phyloP scores from a whole-genome alignment of 2,329 filamentous ascomycete genomes.

The Mariannaea elegans region DNA sequence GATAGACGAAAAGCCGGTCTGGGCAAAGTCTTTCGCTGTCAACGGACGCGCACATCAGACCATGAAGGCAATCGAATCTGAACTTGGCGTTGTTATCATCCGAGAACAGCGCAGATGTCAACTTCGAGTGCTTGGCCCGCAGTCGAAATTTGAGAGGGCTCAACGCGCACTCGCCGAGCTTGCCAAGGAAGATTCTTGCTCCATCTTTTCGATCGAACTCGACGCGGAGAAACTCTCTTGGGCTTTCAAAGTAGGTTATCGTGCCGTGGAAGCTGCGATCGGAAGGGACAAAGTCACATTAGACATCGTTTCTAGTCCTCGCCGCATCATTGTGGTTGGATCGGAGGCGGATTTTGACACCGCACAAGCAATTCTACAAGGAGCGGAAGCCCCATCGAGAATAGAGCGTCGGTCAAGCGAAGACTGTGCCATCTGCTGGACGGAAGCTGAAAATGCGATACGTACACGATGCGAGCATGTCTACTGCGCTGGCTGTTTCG shows the following conservation, averaged over 20 bases:
- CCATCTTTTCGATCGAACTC: not conserved
- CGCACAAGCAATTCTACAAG: not conserved
- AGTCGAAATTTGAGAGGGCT: not conserved
- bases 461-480: slow-evolving; percentile 49
- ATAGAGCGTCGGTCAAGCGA: too few relatives aligned
- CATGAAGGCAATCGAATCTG: slow-evolving; percentile 9
- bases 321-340: slow-evolving; percentile 44
- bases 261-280: slow-evolving; percentile 35
- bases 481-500: slow-evolving; percentile 55
- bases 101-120: slow-evolving; percentile 11
- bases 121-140: slow-evolving; percentile 20
- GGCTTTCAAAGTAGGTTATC: slow-evolving; percentile 46
- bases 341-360: slow-evolving; percentile 7
- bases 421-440: slow-evolving; percentile 45
- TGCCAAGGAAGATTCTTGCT: not conserved
- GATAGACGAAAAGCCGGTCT: slow-evolving; percentile 8
- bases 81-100: slow-evolving; percentile 18
- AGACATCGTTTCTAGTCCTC: slow-evolving; percentile 41
- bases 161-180: not conserved
- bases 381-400: not conserved
- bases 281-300: slow-evolving; percentile 42
- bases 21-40: slow-evolving; percentile 4
- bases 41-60: not conserved
- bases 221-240: slow-evolving; percentile 35
- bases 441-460: slow-evolving; percentile 47